Percentiles rank a stretch among this genome's conserved stretches.
Conservation (phyloP, 768 basidiomycete species). For the Phlegmacium glaucopus region DNA sequence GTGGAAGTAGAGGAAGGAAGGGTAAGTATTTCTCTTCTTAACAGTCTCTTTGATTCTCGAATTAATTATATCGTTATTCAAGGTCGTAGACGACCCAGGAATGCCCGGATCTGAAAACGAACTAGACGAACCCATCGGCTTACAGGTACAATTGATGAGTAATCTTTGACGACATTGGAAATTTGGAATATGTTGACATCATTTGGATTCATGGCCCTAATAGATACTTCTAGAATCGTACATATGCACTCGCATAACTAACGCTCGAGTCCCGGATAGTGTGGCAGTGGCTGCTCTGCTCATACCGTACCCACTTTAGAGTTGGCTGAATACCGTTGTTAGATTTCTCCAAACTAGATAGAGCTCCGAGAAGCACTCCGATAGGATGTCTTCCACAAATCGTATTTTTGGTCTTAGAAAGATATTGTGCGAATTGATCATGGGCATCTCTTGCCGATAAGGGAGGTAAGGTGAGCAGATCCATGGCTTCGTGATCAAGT, state of each 20-base stretch:
- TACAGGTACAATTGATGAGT: conserved; percentile 25
- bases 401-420: conserved; percentile 81
- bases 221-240: conserved; percentile 47
- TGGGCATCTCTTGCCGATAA: conserved; percentile 55
- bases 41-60: conserved; percentile 2
- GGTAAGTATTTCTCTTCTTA: conserved; percentile 33
- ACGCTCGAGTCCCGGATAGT: conserved; percentile 82
- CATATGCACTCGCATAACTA: conserved; percentile 92
- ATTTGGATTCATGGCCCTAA: not conserved
- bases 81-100: conserved; percentile 74
- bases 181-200: conserved; percentile 3
- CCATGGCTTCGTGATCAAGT: conserved; percentile 87
- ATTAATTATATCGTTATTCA: not conserved
- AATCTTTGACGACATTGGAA: conserved; percentile 33
- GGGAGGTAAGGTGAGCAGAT: conserved; percentile 57
- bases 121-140: conserved; percentile 39
- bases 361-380: conserved; percentile 81
- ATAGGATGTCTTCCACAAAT: conserved; percentile 98
- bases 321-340: conserved; percentile 26
- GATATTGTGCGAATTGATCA: conserved; percentile 59
- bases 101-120: conserved; percentile 64
- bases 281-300: conserved; percentile 81
- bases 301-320: conserved; percentile 87
- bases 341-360: conserved; percentile 53
- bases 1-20: conserved; percentile 57